Percentiles rank a stretch among this genome's conserved stretches.
Evolutionary conservation across 345 rosid genomes (phyloP).

Genomic region (Melaleuca quinquenervia): DNA sequence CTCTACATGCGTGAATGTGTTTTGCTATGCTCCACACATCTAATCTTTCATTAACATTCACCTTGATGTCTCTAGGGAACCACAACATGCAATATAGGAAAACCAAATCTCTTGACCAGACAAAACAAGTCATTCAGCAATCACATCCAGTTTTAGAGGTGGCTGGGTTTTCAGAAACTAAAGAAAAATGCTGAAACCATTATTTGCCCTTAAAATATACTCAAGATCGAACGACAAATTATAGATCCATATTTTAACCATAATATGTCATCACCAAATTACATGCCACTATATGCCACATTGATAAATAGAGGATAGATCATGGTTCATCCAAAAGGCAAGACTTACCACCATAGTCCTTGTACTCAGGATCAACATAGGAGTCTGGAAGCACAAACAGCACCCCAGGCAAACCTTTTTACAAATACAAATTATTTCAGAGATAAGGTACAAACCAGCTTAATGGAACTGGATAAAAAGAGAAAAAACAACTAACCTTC

Average conservation of each 20-base stretch:
- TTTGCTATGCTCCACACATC: background rate
- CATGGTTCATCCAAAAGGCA: background rate
- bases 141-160: background rate
- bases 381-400: constrained; percentile 92
- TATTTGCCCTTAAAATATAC: background rate
- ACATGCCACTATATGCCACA: background rate
- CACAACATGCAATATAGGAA: background rate
- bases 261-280: background rate
- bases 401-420: constrained; percentile 76
- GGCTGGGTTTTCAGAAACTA: background rate
- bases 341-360: constrained; percentile 85
- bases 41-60: background rate
- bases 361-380: constrained; percentile 78
- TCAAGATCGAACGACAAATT: background rate
- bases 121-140: background rate
- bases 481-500: constrained; percentile 40
- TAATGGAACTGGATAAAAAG: background rate
- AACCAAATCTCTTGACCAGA: background rate
- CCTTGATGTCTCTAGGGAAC: background rate
- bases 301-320: background rate
- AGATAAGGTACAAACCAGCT: background rate
- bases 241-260: background rate
- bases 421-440: background rate
- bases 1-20: background rate
- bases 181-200: background rate